Evolutionary conservation across 257 asterid species (phyloP).

Genomic region (Cordia subcordata): DNA sequence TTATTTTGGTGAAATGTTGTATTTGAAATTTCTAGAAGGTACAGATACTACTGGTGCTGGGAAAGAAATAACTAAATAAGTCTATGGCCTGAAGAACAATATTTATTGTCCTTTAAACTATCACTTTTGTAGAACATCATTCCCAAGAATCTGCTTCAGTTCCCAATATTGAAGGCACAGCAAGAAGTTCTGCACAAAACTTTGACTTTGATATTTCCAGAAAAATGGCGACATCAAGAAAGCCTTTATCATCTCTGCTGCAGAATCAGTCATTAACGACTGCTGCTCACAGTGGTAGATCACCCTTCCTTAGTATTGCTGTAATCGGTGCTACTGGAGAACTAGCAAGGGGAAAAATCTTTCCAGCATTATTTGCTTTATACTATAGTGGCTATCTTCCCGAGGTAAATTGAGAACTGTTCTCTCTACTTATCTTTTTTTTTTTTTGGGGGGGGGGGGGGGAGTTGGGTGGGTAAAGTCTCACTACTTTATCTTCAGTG

Average conservation of each 20-base stretch:
- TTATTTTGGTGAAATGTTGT: too few species aligned
- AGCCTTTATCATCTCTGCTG: conserved; percentile 9
- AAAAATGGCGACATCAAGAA: neutral
- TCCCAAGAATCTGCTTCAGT: conserved; percentile 17
- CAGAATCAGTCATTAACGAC: neutral
- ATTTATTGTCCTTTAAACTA: conserved; percentile 2
- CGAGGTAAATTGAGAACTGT: conserved; percentile 22
- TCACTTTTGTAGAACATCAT: conserved; percentile 5
- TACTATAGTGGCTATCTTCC: conserved; percentile 47
- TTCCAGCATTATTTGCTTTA: conserved; percentile 50
- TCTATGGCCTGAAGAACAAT: neutral
- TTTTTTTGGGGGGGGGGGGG: too few species aligned
- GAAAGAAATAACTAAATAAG: conserved; percentile 10
- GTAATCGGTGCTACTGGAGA: conserved; percentile 58
- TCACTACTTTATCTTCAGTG: neutral
- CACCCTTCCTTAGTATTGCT: conserved; percentile 40
- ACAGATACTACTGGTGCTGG: conserved; percentile 3
- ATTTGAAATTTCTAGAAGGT: too few species aligned
- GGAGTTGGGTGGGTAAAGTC: too few species aligned
- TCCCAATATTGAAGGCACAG: conserved; percentile 6
- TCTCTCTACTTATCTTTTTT: neutral
- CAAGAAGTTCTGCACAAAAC: conserved; percentile 16
- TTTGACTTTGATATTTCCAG: conserved; percentile 10
- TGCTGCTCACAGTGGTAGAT: conserved; percentile 14
- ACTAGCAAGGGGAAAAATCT: conserved; percentile 44